Evolutionary conservation across 208 protist genomes (phyloP).

Genomic region (Tritrichomonas musculus): DNA sequence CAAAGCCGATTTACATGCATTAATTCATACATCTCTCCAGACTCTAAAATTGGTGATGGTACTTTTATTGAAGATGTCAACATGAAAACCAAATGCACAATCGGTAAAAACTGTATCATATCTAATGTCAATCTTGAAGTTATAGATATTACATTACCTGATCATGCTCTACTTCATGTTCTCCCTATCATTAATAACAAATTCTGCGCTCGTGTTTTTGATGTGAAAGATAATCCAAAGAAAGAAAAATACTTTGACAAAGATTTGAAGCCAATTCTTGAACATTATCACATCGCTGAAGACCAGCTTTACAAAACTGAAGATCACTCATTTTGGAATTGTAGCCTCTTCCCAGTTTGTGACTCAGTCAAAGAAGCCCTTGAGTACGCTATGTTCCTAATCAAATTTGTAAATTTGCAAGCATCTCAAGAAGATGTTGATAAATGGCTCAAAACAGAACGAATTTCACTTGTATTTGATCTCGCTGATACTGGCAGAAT

Average conservation of each 20-base stretch:
- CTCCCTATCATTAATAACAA: neutral
- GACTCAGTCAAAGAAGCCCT: neutral
- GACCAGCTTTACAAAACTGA: neutral
- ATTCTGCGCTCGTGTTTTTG: neutral
- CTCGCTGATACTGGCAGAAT: neutral
- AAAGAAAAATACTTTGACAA: neutral
- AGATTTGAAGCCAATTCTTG: too few relatives aligned
- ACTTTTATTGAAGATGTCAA: neutral
- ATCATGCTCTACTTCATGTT: neutral
- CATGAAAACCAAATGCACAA: neutral
- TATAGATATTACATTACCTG: neutral
- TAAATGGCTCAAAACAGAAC: too few relatives aligned
- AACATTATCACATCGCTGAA: too few relatives aligned
- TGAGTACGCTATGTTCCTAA: neutral
- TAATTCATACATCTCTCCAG: neutral
- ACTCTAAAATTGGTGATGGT: neutral
- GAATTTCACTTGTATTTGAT: too few relatives aligned
- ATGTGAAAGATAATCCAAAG: neutral
- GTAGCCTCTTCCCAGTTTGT: neutral
- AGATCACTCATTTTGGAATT: neutral
- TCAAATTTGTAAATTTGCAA: too few relatives aligned
- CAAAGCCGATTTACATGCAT: neutral
- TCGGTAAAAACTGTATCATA: neutral
- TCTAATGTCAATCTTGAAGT: neutral
- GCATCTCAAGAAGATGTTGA: too few relatives aligned